phyloP scores from a whole-genome alignment of 176 grass and related monocot species.

The Puccinellia tenuiflora region DNA sequence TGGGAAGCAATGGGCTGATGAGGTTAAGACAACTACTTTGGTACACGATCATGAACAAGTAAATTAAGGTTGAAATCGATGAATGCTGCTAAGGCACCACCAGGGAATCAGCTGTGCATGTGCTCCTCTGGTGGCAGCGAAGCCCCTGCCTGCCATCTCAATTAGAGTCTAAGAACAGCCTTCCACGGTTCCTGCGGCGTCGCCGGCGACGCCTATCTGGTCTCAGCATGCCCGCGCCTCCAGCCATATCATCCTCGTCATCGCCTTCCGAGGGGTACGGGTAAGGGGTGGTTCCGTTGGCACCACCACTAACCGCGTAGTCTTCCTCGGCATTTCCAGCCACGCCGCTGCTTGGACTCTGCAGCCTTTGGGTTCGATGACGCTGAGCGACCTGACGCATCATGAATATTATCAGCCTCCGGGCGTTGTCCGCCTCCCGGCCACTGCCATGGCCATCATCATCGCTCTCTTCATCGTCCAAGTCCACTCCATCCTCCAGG shows the following conservation, averaged over 20 bases:
- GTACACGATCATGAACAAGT: conserved; percentile 70
- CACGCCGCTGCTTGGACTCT: conserved; percentile 30
- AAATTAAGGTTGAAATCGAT: conserved; percentile 49
- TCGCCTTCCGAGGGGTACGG: conserved; percentile 41
- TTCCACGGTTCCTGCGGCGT: conserved; percentile 63
- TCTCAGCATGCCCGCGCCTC: conserved; percentile 25
- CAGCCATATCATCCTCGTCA: conserved; percentile 40
- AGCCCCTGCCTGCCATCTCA: conserved; percentile 20
- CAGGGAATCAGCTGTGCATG: conserved; percentile 38
- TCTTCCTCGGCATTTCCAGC: conserved; percentile 29
- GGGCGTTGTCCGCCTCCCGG: conserved; percentile 37
- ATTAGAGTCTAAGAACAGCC: conserved; percentile 55
- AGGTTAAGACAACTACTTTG: conserved; percentile 41
- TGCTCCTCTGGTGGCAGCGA: conserved; percentile 21
- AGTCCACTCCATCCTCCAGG: conserved; percentile 42
- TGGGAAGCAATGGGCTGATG: conserved; percentile 39
- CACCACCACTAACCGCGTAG: conserved; percentile 21
- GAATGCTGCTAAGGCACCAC: conserved; percentile 37
- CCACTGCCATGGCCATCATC: conserved; percentile 38
- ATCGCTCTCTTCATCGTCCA: conserved; percentile 54
- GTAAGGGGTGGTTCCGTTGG: conserved; percentile 36
- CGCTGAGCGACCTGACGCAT: conserved; percentile 70
- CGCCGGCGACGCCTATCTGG: conserved; percentile 40
- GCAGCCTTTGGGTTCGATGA: conserved; percentile 55
- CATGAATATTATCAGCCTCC: conserved; percentile 73